Conservation (phyloP, 2,329 filamentous ascomycete species). For the Aureobasidium mangrovei region DNA sequence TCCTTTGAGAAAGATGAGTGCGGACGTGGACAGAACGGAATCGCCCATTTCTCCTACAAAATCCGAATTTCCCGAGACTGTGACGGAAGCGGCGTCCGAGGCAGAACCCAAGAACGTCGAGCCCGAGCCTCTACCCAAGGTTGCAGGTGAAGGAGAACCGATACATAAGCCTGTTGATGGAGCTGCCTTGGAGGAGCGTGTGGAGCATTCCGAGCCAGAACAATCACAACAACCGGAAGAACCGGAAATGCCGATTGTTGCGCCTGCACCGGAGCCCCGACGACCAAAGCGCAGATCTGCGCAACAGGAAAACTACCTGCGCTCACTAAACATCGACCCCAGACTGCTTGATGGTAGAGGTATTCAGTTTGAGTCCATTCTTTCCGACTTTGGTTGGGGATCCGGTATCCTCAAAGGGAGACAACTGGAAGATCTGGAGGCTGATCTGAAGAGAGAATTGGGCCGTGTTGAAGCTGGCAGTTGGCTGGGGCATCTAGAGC, state of each 20-base stretch:
- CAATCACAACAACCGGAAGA: constrained; percentile 19
- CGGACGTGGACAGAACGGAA: constrained; percentile 10
- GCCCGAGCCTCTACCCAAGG: constrained; percentile 14
- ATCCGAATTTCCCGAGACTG: neutral
- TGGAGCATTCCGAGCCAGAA: constrained; percentile 22
- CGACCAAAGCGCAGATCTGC: constrained; percentile 51
- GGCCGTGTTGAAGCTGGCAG: constrained; percentile 86
- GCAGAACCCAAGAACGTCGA: constrained; percentile 48
- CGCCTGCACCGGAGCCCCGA: neutral
- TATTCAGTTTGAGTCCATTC: constrained; percentile 69
- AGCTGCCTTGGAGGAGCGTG: neutral
- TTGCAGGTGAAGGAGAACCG: neutral
- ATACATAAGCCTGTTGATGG: neutral
- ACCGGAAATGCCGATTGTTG: constrained; percentile 21
- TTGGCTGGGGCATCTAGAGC: constrained; percentile 74
- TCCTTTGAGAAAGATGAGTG: constrained; percentile 38
- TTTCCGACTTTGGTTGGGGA: constrained; percentile 85
- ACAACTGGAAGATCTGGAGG: constrained; percentile 70
- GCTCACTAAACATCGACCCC: constrained; percentile 68
- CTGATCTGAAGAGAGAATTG: constrained; percentile 77
- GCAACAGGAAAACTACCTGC: constrained; percentile 70
- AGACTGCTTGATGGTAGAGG: constrained; percentile 66
- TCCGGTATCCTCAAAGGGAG: constrained; percentile 65
- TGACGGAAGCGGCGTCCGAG: constrained; percentile 35
- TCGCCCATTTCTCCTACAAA: neutral